These are phyloP conservation scores for Berkeleyomyces rouxiae DNA, from an alignment of 2,329 filamentous ascomycete species.

Conservation along the genomic window DNA sequence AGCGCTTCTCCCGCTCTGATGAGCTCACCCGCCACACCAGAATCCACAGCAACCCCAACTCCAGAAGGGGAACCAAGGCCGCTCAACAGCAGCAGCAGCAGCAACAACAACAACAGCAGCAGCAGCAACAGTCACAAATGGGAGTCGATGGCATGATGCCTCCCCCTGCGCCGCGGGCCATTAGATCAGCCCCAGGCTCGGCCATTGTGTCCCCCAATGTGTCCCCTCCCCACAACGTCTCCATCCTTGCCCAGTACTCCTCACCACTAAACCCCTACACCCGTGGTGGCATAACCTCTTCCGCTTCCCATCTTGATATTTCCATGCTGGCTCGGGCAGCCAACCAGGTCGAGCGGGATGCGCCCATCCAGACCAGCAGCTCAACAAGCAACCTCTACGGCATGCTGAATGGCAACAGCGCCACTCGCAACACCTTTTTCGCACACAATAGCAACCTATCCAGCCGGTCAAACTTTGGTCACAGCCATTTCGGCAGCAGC, in stretches of 20 bases:
- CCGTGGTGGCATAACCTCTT: conserved; percentile 26
- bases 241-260: conserved; percentile 37
- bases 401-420: conserved; percentile 15
- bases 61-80: conserved; percentile 74
- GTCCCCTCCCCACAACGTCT: conserved; percentile 84
- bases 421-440: conserved; percentile 12
- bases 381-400: conserved; percentile 27
- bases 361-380: conserved; percentile 7
- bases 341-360: conserved; percentile 44
- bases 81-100: conserved; percentile 60
- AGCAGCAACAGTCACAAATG: conserved; percentile 84
- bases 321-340: conserved; percentile 44
- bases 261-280: conserved; percentile 26
- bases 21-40: conserved; percentile 92
- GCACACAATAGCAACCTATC: conserved; percentile 11
- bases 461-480: conserved; percentile 24
- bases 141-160: conserved; percentile 52
- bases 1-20: conserved; percentile 91
- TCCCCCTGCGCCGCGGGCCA: conserved; percentile 54
- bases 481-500: conserved; percentile 33
- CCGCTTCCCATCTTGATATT: conserved; percentile 32
- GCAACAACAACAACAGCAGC: conserved; percentile 84
- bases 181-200: conserved; percentile 76
- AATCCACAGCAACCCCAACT: conserved; percentile 99
- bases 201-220: conserved; percentile 86